These are phyloP conservation scores for Globisporangium echinulatum DNA, from an alignment of 352 stramenopile genomes.

Conservation along the genomic window DNA sequence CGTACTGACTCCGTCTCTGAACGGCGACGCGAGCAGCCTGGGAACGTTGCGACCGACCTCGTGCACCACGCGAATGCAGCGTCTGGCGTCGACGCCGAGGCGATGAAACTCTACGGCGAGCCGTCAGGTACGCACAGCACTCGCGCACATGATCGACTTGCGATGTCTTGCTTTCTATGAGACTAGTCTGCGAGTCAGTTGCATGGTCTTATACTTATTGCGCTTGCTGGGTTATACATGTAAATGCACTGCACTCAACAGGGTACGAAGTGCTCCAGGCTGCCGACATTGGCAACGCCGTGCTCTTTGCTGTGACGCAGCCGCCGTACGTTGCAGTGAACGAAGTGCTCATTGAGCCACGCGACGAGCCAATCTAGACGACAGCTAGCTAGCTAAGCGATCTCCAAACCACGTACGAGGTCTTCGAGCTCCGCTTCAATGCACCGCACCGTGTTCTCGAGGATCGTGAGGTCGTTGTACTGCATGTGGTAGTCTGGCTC, in stretches of 20 bases:
- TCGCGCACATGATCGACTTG: background rate
- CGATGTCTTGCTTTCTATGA: too few species aligned
- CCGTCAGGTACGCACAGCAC: conserved; percentile 27
- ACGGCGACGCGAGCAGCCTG: conserved; percentile 36
- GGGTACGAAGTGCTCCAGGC: conserved; percentile 78
- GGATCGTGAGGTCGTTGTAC: conserved; percentile 29
- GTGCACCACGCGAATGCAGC: conserved; percentile 74
- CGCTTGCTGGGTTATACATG: too few species aligned
- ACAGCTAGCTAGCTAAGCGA: too few species aligned
- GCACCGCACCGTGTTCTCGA: conserved; percentile 31
- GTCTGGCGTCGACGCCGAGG: conserved; percentile 69
- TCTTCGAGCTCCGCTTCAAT: conserved; percentile 48
- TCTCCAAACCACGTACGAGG: conserved; percentile 22
- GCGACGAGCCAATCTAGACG: conserved; percentile 76
- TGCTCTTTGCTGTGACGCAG: conserved; percentile 85
- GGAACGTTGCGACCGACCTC: conserved; percentile 89
- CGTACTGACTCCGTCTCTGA: background rate
- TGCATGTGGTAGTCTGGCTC: conserved; percentile 4
- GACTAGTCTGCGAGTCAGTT: too few species aligned
- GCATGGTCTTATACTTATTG: too few species aligned
- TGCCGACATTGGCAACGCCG: conserved; percentile 77
- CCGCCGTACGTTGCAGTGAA: conserved; percentile 87
- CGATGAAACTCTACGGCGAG: conserved; percentile 62
- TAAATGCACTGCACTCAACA: conserved; percentile 10
- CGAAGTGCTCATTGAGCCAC: conserved; percentile 87